phyloP scores from a whole-genome alignment of 768 basidiomycete species.

The Amanita polypyramis region DNA sequence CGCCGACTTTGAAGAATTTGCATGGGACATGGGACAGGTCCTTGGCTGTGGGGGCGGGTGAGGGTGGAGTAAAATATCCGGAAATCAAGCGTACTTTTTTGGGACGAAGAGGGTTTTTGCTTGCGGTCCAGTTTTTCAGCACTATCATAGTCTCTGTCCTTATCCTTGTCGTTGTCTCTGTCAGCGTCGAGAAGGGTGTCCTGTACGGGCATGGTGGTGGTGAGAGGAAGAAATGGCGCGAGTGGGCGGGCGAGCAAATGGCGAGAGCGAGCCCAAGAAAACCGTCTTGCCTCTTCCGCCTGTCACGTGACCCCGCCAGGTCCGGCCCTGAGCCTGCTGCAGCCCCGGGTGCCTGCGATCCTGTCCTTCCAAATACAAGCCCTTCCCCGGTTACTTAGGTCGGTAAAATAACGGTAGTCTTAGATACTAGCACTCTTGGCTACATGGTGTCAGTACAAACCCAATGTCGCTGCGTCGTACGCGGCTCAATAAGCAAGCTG shows the following conservation, averaged over 20 bases:
- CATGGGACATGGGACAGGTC: slow-evolving; percentile 95
- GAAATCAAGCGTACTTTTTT: slow-evolving; percentile 16
- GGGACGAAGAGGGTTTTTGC: slow-evolving; percentile 18
- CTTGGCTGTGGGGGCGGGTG: slow-evolving; percentile 38
- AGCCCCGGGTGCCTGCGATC: no score
- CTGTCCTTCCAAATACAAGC: no score
- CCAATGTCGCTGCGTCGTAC: slow-evolving; percentile 3
- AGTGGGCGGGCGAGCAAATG: slow-evolving; percentile 3
- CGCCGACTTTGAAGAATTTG: slow-evolving; percentile 93
- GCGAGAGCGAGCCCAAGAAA: slow-evolving; percentile 5
- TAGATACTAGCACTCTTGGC: no score
- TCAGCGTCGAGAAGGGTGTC: slow-evolving; percentile 15
- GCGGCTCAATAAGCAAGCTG: slow-evolving; percentile 5
- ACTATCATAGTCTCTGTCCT: slow-evolving; percentile 15
- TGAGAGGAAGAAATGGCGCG: neutral
- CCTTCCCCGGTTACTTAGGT: no score
- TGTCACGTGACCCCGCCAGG: neutral
- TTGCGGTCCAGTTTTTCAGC: slow-evolving; percentile 18
- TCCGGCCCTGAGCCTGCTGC: neutral
- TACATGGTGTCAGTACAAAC: no score
- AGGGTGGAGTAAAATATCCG: neutral
- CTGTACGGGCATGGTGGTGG: slow-evolving; percentile 4
- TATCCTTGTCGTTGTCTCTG: slow-evolving; percentile 17
- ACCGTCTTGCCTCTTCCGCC: slow-evolving; percentile 1
- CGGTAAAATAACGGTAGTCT: no score